Evolutionary conservation across 2,329 filamentous ascomycete genomes (phyloP).

Genomic region (Phyllosticta citribraziliensis): DNA sequence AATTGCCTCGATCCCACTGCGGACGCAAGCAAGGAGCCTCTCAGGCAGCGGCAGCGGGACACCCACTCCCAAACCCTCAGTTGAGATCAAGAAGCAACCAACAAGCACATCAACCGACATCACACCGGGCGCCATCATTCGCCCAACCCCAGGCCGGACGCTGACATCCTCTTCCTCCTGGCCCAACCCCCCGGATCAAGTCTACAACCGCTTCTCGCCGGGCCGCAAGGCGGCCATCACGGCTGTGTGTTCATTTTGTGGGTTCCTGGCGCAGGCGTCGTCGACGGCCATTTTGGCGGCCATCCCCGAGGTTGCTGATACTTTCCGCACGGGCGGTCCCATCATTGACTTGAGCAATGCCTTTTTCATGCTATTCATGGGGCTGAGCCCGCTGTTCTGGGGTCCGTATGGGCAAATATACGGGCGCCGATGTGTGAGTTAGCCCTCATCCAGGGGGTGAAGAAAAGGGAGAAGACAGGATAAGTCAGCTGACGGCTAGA

Average conservation of each 20-base stretch:
- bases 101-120: neutral
- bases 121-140: neutral
- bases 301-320: conserved; percentile 60
- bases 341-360: conserved; percentile 69
- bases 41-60: too few relatives aligned
- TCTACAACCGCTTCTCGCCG: conserved; percentile 55
- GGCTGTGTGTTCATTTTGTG: conserved; percentile 59
- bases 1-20: neutral
- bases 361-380: conserved; percentile 69
- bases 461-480: too few relatives aligned
- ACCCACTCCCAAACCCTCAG: neutral
- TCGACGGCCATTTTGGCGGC: conserved; percentile 65
- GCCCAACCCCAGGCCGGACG: neutral
- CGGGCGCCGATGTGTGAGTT: conserved; percentile 38
- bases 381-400: conserved; percentile 55
- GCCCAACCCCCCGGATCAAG: conserved; percentile 30
- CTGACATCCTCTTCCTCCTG: neutral
- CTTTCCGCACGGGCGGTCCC: conserved; percentile 54
- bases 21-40: neutral
- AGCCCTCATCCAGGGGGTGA: too few relatives aligned
- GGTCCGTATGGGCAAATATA: conserved; percentile 52
- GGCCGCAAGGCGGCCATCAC: conserved; percentile 59
- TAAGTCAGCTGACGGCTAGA: neutral
- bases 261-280: conserved; percentile 65
- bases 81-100: neutral